phyloP scores from a whole-genome alignment of 75 land plant species.

The Gnetum montanum region DNA sequence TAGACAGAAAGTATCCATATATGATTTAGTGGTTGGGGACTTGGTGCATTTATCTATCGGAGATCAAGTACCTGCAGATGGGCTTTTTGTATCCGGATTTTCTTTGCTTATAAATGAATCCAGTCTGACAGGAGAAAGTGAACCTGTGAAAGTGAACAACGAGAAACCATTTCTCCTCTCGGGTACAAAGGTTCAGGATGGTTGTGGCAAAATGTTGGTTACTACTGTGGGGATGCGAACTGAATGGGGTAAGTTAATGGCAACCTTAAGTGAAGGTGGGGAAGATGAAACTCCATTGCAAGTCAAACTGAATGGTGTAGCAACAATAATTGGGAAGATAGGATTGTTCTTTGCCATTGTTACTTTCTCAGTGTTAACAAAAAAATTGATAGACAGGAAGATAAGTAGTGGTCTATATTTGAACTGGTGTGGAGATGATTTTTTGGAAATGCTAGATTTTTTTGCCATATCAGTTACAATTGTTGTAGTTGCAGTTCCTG shows the following conservation, averaged over 20 bases:
- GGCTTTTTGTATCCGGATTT: slow-evolving; percentile 73
- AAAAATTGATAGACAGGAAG: slow-evolving; percentile 38
- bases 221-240: slow-evolving; percentile 92
- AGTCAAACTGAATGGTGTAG: slow-evolving; percentile 81
- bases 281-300: slow-evolving; percentile 88
- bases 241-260: slow-evolving; percentile 85
- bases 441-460: slow-evolving; percentile 49
- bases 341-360: slow-evolving; percentile 67
- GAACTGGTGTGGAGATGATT: slow-evolving; percentile 58
- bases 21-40: slow-evolving; percentile 81
- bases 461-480: slow-evolving; percentile 89
- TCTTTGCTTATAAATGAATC: slow-evolving; percentile 76
- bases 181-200: slow-evolving; percentile 84
- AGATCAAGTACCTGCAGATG: slow-evolving; percentile 88
- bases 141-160: slow-evolving; percentile 45
- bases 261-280: slow-evolving; percentile 81
- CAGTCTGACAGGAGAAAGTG: slow-evolving; percentile 86
- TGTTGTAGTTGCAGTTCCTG: slow-evolving; percentile 97
- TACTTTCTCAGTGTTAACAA: slow-evolving; percentile 64
- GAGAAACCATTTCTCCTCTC: slow-evolving; percentile 75
- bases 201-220: slow-evolving; percentile 73
- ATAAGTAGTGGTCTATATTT: slow-evolving; percentile 12
- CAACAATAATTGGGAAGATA: slow-evolving; percentile 75
- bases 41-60: slow-evolving; percentile 71
- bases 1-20: slow-evolving; percentile 62